Conservation (phyloP, 2,329 filamentous ascomycete species). For the Ophiostoma pallidulum region DNA sequence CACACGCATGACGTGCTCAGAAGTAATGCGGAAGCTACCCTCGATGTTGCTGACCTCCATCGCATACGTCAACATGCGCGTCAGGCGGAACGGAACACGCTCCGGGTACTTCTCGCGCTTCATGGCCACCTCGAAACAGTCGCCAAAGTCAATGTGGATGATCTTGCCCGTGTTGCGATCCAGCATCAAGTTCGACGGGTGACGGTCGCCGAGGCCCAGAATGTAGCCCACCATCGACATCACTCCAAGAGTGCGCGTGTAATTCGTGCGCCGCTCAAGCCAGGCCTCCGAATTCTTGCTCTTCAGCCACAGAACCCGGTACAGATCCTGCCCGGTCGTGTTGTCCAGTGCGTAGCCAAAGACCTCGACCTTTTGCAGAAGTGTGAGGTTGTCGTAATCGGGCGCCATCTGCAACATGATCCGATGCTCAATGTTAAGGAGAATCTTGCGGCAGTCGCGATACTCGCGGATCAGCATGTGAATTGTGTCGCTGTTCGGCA, state of each 20-base stretch:
- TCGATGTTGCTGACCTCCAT: slow-evolving; percentile 99
- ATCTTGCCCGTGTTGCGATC: slow-evolving; percentile 94
- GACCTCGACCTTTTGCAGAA: slow-evolving; percentile 99
- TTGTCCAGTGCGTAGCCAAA: slow-evolving; percentile 99
- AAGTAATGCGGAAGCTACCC: slow-evolving; percentile 95
- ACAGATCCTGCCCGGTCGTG: slow-evolving; percentile 95
- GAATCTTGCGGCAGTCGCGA: slow-evolving; percentile 89
- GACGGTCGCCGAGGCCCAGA: slow-evolving; percentile 86
- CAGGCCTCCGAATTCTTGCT: slow-evolving; percentile 96
- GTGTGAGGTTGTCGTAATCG: slow-evolving; percentile 94
- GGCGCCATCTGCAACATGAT: slow-evolving; percentile 99
- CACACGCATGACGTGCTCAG: slow-evolving; percentile 96
- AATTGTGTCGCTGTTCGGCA: slow-evolving; percentile 93
- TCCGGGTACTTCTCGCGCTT: slow-evolving; percentile 99
- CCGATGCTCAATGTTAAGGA: slow-evolving; percentile 97
- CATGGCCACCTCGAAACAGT: slow-evolving; percentile 99
- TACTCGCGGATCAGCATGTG: slow-evolving; percentile 97
- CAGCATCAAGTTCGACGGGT: slow-evolving; percentile 96
- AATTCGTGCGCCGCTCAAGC: slow-evolving; percentile 97
- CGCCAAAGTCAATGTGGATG: slow-evolving; percentile 97
- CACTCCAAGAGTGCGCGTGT: slow-evolving; percentile 90
- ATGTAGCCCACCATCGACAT: slow-evolving; percentile 99
- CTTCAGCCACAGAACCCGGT: slow-evolving; percentile 97
- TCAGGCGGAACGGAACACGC: slow-evolving; percentile 92
- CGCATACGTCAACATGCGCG: slow-evolving; percentile 96